A percentile compares a stretch with the other conserved stretches of the same genome.
Conservation (phyloP, 208 protist genomes). For the Leishmania mexicana region DNA sequence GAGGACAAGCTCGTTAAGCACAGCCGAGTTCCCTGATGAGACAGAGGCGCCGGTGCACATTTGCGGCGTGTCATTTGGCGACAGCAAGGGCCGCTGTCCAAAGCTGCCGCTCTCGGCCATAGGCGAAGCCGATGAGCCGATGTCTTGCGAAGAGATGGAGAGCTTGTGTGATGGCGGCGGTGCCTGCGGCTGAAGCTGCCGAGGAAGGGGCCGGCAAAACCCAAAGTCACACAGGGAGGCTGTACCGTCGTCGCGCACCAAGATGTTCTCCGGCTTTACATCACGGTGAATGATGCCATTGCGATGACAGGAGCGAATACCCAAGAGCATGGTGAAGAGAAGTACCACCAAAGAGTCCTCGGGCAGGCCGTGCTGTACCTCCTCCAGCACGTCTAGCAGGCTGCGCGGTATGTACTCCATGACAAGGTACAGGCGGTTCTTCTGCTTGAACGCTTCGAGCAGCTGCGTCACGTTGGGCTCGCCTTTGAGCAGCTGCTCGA, state of each 20-base stretch:
- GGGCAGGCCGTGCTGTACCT: conserved; percentile 50
- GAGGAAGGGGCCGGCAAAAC: conserved; percentile 66
- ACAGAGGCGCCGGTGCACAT: background rate
- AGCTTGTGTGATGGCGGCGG: background rate
- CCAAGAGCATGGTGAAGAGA: conserved; percentile 90
- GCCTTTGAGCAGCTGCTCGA: conserved; percentile 88
- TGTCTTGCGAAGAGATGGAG: background rate
- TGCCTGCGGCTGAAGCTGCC: conserved; percentile 4
- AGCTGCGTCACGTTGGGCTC: conserved; percentile 93
- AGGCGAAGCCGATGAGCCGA: background rate
- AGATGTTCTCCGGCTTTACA: conserved; percentile 93
- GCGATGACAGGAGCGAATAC: conserved; percentile 90
- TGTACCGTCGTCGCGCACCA: conserved; percentile 62
- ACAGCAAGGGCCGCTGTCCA: background rate
- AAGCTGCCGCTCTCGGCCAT: background rate
- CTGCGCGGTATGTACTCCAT: conserved; percentile 94
- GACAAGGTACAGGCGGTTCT: conserved; percentile 92
- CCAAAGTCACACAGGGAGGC: conserved; percentile 92
- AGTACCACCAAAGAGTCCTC: conserved; percentile 56
- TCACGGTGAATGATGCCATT: conserved; percentile 93
- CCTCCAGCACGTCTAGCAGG: conserved; percentile 90
- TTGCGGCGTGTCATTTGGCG: background rate
- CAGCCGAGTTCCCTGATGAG: conserved; percentile 8
- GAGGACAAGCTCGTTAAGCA: conserved; percentile 48
- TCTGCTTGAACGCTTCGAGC: conserved; percentile 83